Evolutionary conservation across 306 rosid genomes (phyloP).

Genomic region (Fragaria ananassa): DNA sequence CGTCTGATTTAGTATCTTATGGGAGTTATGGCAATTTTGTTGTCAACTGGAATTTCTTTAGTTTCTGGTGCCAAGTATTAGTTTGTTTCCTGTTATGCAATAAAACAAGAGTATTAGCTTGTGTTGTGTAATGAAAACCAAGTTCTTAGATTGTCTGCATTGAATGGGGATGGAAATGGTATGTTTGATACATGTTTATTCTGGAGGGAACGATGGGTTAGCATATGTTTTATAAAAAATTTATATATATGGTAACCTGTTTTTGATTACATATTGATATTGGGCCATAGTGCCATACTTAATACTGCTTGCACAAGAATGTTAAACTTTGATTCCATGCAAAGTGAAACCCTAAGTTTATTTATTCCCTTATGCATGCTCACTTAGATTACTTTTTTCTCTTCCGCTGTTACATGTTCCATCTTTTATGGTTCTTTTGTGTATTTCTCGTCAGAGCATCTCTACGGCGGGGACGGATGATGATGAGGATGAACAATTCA

Average conservation of each 20-base stretch:
- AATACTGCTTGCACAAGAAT: not conserved
- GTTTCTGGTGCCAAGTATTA: not conserved
- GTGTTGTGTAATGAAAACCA: not conserved
- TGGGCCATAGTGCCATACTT: not conserved
- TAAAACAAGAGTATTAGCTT: not conserved
- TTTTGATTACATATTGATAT: not conserved
- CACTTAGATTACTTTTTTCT: not conserved
- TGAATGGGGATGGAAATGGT: not conserved
- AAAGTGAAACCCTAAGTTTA: not conserved
- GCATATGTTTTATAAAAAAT: not conserved
- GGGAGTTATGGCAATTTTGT: not conserved
- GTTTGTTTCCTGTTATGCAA: slow-evolving; percentile 11
- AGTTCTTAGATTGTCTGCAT: not conserved
- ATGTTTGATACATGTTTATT: not conserved
- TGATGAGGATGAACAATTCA: slow-evolving; percentile 33
- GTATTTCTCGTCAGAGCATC: slow-evolving; percentile 30
- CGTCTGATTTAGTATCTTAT: slow-evolving; percentile 11
- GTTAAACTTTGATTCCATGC: not conserved
- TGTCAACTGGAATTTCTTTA: not conserved
- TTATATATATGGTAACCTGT: not conserved
- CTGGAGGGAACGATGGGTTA: not conserved
- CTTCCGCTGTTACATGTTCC: not conserved
- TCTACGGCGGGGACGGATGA: slow-evolving; percentile 32
- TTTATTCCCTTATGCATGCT: not conserved
- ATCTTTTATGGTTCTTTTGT: not conserved